Percentiles rank a stretch among this genome's conserved stretches.
phyloP scores from a whole-genome alignment of 495 filamentous ascomycete species.

The Xylaria palmicola region DNA sequence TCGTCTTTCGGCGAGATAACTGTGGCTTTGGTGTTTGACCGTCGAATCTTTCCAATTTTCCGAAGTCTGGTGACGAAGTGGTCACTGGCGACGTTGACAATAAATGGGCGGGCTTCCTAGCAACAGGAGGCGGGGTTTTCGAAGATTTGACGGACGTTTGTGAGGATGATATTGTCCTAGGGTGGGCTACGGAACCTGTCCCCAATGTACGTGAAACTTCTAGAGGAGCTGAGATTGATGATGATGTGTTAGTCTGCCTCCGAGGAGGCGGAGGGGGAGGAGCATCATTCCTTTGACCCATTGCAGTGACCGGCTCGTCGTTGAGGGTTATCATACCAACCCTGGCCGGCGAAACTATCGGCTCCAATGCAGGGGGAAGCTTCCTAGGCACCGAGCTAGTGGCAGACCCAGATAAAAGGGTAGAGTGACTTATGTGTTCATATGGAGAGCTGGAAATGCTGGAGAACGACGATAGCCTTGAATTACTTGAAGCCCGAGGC shows the following conservation, averaged over 20 bases:
- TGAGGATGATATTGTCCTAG: slow-evolving; percentile 30
- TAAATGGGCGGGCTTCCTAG: slow-evolving; percentile 54
- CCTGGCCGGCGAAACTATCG: slow-evolving; percentile 43
- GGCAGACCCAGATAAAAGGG: slow-evolving; percentile 39
- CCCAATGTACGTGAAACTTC: slow-evolving; percentile 9
- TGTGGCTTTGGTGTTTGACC: slow-evolving; percentile 21
- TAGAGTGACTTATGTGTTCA: slow-evolving; percentile 48
- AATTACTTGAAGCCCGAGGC: slow-evolving; percentile 38
- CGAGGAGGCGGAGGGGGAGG: slow-evolving; percentile 51
- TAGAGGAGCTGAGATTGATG: slow-evolving; percentile 9
- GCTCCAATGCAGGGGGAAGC: slow-evolving; percentile 54
- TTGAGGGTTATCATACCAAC: slow-evolving; percentile 35
- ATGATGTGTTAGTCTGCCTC: slow-evolving; percentile 35
- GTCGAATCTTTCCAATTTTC: slow-evolving; percentile 9
- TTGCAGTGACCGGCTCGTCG: slow-evolving; percentile 31
- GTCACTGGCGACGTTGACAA: slow-evolving; percentile 36
- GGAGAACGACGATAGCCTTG: slow-evolving; percentile 44
- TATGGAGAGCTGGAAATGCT: slow-evolving; percentile 45
- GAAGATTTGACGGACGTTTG: slow-evolving; percentile 35
- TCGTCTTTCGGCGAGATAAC: slow-evolving; percentile 24
- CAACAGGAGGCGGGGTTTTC: slow-evolving; percentile 52
- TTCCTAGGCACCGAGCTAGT: slow-evolving; percentile 45
- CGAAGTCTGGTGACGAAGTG: slow-evolving; percentile 18
- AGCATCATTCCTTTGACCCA: slow-evolving; percentile 27
- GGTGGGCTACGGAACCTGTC: slow-evolving; percentile 7